Evolutionary conservation across 192 early-diverging fungal species (phyloP).

Genomic region (Powellomyces hirtus): DNA sequence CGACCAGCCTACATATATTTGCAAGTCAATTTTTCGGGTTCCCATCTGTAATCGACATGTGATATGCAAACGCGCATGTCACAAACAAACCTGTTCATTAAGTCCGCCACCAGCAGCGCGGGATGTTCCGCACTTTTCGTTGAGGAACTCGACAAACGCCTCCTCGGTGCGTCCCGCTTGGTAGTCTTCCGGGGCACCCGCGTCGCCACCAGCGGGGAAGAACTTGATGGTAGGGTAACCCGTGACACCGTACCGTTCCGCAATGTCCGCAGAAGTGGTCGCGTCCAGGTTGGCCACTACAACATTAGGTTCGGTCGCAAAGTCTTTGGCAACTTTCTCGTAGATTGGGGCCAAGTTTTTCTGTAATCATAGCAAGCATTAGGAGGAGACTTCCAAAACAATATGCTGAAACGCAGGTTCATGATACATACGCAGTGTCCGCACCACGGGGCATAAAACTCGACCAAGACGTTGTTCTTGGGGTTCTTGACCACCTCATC

Average conservation of each 20-base stretch:
- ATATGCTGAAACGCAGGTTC: not conserved
- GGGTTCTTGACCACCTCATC: slow-evolving; percentile 65
- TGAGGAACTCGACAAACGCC: slow-evolving; percentile 79
- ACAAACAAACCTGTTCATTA: slow-evolving; percentile 40
- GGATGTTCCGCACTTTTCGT: slow-evolving; percentile 76
- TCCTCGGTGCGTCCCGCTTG: slow-evolving; percentile 67
- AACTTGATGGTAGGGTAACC: slow-evolving; percentile 91
- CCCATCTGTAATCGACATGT: too few relatives aligned
- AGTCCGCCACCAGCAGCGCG: slow-evolving; percentile 74
- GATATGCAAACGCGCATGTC: not conserved
- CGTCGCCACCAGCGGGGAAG: slow-evolving; percentile 65
- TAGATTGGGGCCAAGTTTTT: slow-evolving; percentile 82
- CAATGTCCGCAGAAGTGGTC: slow-evolving; percentile 61
- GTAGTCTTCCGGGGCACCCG: slow-evolving; percentile 66
- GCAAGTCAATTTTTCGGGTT: too few relatives aligned
- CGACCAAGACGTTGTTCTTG: slow-evolving; percentile 78
- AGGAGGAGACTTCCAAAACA: not conserved
- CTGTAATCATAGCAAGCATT: slow-evolving; percentile 49
- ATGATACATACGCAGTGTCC: slow-evolving; percentile 18
- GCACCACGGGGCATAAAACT: slow-evolving; percentile 94
- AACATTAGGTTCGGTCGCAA: slow-evolving; percentile 70
- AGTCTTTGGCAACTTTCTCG: slow-evolving; percentile 82
- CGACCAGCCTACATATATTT: slow-evolving; percentile 54
- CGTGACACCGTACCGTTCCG: slow-evolving; percentile 56
- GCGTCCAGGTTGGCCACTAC: slow-evolving; percentile 91